Percentiles rank a stretch among this genome's conserved stretches.
Conservation (phyloP, 2,329 filamentous ascomycete genomes). For the Lachnellula willkommii region DNA sequence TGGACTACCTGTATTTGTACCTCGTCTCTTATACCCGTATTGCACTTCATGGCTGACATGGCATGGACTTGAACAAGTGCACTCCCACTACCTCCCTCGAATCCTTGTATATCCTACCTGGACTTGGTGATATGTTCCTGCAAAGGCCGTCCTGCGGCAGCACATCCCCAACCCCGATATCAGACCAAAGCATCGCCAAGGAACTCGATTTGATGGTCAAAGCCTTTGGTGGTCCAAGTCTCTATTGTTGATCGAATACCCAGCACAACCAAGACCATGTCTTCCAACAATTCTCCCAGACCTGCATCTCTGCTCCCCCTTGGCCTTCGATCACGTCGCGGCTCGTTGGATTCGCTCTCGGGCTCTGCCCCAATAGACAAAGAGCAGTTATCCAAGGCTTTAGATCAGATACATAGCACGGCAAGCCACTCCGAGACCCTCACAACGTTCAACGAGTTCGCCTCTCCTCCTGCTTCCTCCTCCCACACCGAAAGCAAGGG, state of each 20-base stretch:
- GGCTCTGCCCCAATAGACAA: constrained; percentile 55
- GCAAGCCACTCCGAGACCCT: constrained; percentile 80
- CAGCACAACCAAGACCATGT: constrained; percentile 19
- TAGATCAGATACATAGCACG: constrained; percentile 83
- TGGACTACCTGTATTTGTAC: background rate
- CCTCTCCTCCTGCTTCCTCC: constrained; percentile 57
- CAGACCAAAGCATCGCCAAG: background rate
- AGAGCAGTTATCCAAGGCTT: constrained; percentile 68
- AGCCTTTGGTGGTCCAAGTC: background rate
- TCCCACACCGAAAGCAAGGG: constrained; percentile 61
- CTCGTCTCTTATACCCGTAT: too few relatives aligned
- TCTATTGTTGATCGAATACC: background rate
- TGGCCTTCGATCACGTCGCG: constrained; percentile 33
- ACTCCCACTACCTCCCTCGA: background rate
- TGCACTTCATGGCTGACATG: background rate
- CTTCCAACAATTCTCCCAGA: constrained; percentile 26
- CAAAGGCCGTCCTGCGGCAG: constrained; percentile 18
- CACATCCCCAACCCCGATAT: constrained; percentile 3
- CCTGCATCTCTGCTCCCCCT: constrained; percentile 20
- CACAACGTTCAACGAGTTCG: constrained; percentile 93
- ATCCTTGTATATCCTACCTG: background rate
- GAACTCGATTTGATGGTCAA: background rate
- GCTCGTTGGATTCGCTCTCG: constrained; percentile 45
- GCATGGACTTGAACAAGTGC: background rate
- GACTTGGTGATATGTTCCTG: constrained; percentile 21